These are phyloP conservation scores for Umbelopsis isabellina DNA, from an alignment of 192 early-diverging fungal species.

Conservation along the genomic window DNA sequence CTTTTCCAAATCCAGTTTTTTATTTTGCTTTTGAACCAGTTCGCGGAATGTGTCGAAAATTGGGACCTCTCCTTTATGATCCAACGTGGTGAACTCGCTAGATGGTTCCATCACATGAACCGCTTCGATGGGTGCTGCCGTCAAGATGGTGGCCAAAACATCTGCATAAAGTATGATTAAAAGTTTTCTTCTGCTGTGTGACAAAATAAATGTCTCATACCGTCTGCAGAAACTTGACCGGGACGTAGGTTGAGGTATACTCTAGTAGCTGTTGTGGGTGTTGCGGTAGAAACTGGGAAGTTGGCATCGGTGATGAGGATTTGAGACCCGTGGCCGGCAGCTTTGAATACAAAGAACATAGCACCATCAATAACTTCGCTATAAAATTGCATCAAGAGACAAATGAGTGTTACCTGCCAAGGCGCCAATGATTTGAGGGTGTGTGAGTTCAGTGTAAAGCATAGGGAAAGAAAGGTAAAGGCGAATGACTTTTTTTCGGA, in stretches of 20 bases:
- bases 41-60: conserved; percentile 12
- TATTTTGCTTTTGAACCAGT: neutral
- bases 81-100: conserved; percentile 3
- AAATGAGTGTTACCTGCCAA: neutral
- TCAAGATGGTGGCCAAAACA: conserved; percentile 13
- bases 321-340: conserved; percentile 18
- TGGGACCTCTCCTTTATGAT: conserved; percentile 13
- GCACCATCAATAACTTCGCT: neutral
- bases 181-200: neutral
- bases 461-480: neutral
- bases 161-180: neutral
- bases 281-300: conserved; percentile 3
- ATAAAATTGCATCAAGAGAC: no score
- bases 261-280: neutral
- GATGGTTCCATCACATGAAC: conserved; percentile 5
- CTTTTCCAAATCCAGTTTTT: neutral
- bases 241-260: conserved; percentile 13
- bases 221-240: conserved; percentile 4
- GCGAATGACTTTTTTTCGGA: neutral
- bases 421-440: conserved; percentile 8
- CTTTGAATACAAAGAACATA: neutral
- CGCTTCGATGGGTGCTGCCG: conserved; percentile 6
- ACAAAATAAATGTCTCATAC: neutral
- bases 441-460: conserved; percentile 13
- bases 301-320: conserved; percentile 15